Percentiles rank a stretch among this genome's conserved stretches.
Conservation (phyloP, 139 green algal species). For the Dunaliella primolecta region DNA sequence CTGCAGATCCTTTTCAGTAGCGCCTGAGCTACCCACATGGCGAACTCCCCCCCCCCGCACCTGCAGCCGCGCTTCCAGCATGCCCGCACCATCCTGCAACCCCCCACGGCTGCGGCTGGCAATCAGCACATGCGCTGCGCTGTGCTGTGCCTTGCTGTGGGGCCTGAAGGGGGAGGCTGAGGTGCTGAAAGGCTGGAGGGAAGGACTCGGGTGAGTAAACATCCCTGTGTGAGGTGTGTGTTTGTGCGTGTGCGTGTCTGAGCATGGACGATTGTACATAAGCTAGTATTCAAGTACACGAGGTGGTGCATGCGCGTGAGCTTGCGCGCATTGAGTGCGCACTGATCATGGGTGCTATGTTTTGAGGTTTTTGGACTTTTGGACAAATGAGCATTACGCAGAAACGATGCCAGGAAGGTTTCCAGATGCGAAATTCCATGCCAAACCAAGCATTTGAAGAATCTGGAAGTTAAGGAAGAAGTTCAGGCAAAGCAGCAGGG, state of each 20-base stretch:
- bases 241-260: neutral
- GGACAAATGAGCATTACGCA: too few relatives aligned
- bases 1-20: too few relatives aligned
- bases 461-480: too few relatives aligned
- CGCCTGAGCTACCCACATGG: too few relatives aligned
- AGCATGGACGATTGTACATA: neutral
- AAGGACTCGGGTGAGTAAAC: neutral
- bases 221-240: neutral
- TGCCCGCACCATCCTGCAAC: constrained; percentile 59
- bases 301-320: neutral
- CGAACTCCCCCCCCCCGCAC: too few relatives aligned
- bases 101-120: constrained; percentile 65
- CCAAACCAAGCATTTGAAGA: too few relatives aligned
- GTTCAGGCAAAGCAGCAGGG: too few relatives aligned
- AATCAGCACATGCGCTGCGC: constrained; percentile 72
- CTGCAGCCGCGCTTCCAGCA: constrained; percentile 52
- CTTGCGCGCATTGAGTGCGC: too few relatives aligned
- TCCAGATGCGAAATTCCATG: too few relatives aligned
- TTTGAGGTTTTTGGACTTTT: too few relatives aligned
- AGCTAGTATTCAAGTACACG: neutral
- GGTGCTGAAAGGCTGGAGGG: neutral
- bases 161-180: neutral
- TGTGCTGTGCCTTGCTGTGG: neutral
- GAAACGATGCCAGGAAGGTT: too few relatives aligned
- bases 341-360: too few relatives aligned